Evolutionary conservation across 2,329 filamentous ascomycete species (phyloP), one percentile per base, ranked within the genome.

Genomic region (Scortechinia acanthostroma): DNA sequence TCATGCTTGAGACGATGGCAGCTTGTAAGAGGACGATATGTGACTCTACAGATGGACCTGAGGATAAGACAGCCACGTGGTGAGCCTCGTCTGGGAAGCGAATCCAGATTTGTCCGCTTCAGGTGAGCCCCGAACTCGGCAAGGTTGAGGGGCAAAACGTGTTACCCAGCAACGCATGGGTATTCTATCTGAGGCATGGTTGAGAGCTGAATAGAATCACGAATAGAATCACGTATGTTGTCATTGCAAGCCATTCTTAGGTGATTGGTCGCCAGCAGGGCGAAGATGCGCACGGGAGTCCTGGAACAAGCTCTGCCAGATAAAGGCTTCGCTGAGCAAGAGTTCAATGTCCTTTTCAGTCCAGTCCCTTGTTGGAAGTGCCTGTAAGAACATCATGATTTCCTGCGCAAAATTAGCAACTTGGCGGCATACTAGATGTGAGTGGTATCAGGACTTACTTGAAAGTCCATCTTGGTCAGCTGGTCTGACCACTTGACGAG

Each of bases 321-420:
- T 96, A 57, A 93, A 98, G 2, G 93, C 93, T 68, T 98, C 93
- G 59, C 90, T 96, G 37, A 98, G 73, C 45, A 98, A 71, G 47
- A 98, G 75, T 63, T 97, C 93, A 55, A 98, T 95, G 58, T 98
- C 93, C 69, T 97, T 97, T 61, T 96, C 93, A 1, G 89, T 96
- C 93, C 93, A 98, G 45, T 85, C 78, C 54, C 86, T 85, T 4
- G 94, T 98, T 2, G 94, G 93, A 47, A 98, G 70, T 40, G 89
- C 88, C 66, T 98, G 93, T 45, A 98, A 70, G 60, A 98, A 98
- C 91, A 98, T 98, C 91, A 98, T 96, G 48, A 95, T 85, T 63
- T 96, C 35, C 35, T 40, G 35, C 20, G 20, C 6, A 40, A 15
- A 13, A 17, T 19, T 6, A 40, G 25, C 25, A 10, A 40, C 35